phyloP scores from a whole-genome alignment of 1,139 yeast genomes.

The Saccharomycopsis crataegensis region DNA sequence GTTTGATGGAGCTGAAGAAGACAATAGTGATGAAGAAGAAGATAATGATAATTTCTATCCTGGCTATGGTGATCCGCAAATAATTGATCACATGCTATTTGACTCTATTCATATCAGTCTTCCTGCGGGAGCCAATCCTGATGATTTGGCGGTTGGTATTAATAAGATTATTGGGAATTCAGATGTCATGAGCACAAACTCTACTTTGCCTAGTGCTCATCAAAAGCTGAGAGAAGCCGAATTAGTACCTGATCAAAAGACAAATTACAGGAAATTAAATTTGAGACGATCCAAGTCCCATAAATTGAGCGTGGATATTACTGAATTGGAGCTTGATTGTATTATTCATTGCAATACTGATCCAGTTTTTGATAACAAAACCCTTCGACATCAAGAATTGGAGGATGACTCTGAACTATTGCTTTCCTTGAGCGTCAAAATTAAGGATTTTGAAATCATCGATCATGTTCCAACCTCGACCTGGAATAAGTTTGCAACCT shows the following conservation, averaged over 20 bases:
- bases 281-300: conserved; percentile 59
- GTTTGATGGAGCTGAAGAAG: conserved; percentile 21
- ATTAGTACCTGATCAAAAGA: conserved; percentile 22
- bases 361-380: conserved; percentile 26
- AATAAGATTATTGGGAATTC: conserved; percentile 37
- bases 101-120: conserved; percentile 66
- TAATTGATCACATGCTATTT: conserved; percentile 59
- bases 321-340: conserved; percentile 43
- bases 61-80: conserved; percentile 26
- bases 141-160: conserved; percentile 43
- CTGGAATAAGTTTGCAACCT: conserved; percentile 80
- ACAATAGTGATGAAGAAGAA: conserved; percentile 19
- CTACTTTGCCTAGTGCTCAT: conserved; percentile 4
- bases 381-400: conserved; percentile 21
- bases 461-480: conserved; percentile 86
- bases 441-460: conserved; percentile 51
- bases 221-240: conserved; percentile 16
- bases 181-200: conserved; percentile 23
- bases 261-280: conserved; percentile 36
- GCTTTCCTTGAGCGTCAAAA: conserved; percentile 36
- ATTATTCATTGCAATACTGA: conserved; percentile 42
- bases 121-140: conserved; percentile 44
- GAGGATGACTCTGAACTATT: conserved; percentile 39
- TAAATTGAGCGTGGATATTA: conserved; percentile 54
- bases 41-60: conserved; percentile 17